These are phyloP conservation scores for Phtheirospermum japonicum DNA, from an alignment of 257 asterid genomes.

Conservation along the genomic window DNA sequence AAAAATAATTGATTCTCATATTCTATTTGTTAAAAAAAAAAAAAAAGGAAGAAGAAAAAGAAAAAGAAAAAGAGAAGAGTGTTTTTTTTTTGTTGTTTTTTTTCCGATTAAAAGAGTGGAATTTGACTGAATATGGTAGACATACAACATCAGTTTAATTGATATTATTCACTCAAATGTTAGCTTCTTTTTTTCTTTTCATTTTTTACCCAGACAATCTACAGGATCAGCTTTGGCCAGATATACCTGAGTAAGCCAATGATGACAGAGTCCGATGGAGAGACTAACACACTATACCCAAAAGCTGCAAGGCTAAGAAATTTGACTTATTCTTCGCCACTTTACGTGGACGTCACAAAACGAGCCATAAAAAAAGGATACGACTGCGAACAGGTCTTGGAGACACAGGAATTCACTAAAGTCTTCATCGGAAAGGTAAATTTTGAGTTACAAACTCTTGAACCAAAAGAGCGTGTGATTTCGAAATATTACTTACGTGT, in stretches of 20 bases:
- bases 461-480: too few species aligned
- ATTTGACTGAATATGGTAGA: too few species aligned
- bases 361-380: constrained; percentile 70
- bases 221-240: constrained; percentile 76
- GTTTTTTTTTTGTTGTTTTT: too few species aligned
- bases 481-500: neutral
- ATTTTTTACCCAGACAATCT: constrained; percentile 45
- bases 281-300: constrained; percentile 82
- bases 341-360: constrained; percentile 76
- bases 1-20: too few species aligned
- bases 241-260: constrained; percentile 85
- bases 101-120: too few species aligned
- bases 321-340: constrained; percentile 80
- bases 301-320: constrained; percentile 91
- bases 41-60: too few species aligned
- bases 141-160: too few species aligned
- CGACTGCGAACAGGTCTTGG: constrained; percentile 82
- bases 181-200: neutral
- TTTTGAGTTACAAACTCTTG: neutral
- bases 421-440: constrained; percentile 86
- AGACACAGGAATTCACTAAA: constrained; percentile 77
- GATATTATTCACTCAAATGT: neutral
- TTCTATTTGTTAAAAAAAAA: too few species aligned
- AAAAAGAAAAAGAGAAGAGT: too few species aligned
- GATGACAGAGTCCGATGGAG: constrained; percentile 98